Base-by-base conservation (phyloP, 257 asterid genomes). In the Paraleonurus japonicus region DNA sequence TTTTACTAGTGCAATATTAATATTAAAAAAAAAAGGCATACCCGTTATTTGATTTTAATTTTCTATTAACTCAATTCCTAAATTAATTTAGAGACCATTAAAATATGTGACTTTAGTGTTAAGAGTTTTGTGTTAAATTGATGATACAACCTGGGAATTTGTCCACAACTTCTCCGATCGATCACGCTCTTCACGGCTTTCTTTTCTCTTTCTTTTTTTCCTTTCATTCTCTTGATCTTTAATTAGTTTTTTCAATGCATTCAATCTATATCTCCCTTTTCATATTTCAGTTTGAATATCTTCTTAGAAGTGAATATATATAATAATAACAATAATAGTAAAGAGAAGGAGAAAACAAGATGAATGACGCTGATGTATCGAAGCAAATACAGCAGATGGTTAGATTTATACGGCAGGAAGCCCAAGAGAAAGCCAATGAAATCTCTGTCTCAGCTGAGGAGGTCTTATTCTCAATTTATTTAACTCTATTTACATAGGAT, bases 361-460 rank as follows among this genome's bases (percentile, higher is more conserved):
- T 84, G 86, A 81, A 81, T 53, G 83, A 79, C 48, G 79, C 76
- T 2, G 83, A 84, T 75, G 88, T 79, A 11, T 82, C 89, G 32
- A 86, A 82, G 76, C 87, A 86, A 81, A 84, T 84, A 73, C 89
- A 86, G 53, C 89, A 84, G 75, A 86, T 86, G 87, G 86, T 86
- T 11, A 65, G 84, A 43, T 86, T 86, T 79, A 86, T 84, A 24
- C 81, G 89, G 62, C 89, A 86, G 65, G 92, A 86, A 73, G 89
- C 89, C 60, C 82, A 80, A 70, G 89, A 86, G 79, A 84, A 82
- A 63, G 87, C 89, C 72, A 86, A 78, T 67, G 89, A 83, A 70
- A 86, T 83, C 75, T 75, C 84, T 62, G 80, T 84, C 28, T 86
- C 86, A 10, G 89, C 89, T 33, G 83, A 86, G 30, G 89, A 84